Evolutionary conservation across 345 rosid species (phyloP), one percentile per base, ranked within the genome.

Genomic region (Citrus medica): DNA sequence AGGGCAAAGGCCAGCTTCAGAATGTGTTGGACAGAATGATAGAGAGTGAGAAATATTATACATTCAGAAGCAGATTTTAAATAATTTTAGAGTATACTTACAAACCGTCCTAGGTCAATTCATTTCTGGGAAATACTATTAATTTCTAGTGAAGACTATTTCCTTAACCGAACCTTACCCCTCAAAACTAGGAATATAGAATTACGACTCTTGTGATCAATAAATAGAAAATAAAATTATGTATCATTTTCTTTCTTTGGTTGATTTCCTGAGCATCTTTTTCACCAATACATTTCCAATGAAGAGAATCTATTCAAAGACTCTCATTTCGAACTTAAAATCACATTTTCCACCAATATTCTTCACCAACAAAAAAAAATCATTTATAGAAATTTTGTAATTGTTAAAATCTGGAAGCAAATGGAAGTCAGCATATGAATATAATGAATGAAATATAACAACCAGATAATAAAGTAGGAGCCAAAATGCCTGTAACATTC

Each of bases 1-100:
- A 73, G 67, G 79, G 63, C 93, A 89, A 75, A 85, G 85, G 79
- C 82, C 89, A 13, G 73, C 71, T 74, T 73, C 88, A 30, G 88
- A 85, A 35, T 88, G 93, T 67, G 71, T 80, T 12, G 80, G 84
- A 73, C 68, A 51, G 71, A 76, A 74, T 10, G 35, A 33, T 48
- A 56, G 7, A 24, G 74, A 75, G 6, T 76, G 25, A 48, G 0
- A 9, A 40, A 9, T 40, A 0, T 37, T 61, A 35, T 7, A 24
- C 22, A 9, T 53, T 30, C 69, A 42, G 28, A 33, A 58, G 66
- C 53, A 13, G 13, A 35, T n/a, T 7, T 13, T 21, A 2, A 5
- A 1, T 37, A 6, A 7, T 16, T 22, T 22, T 5, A 58, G 10
- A 35, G 17, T 35, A 33, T 6, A 16, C 33, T 35, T 48, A 33